These are phyloP conservation scores for Sporobolomyces phaffii DNA, from an alignment of 768 basidiomycete species.

Conservation along the genomic window DNA sequence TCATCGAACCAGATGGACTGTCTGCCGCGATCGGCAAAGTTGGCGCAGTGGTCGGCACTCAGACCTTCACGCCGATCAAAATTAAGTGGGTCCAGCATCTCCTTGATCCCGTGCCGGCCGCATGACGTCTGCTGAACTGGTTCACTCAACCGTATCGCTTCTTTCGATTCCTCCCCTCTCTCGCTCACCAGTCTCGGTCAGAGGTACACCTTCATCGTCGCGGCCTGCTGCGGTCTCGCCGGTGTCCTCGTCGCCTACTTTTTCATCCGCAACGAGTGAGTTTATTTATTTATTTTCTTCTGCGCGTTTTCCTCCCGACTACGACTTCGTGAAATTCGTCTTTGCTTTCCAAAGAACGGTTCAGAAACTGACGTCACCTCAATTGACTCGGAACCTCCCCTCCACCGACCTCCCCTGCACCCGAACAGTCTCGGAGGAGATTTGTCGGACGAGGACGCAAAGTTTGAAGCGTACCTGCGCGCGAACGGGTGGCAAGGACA, in stretches of 20 bases:
- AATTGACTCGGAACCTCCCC: no score
- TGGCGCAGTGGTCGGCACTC: constrained; percentile 58
- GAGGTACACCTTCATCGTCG: constrained; percentile 54
- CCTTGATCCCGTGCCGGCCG: neutral
- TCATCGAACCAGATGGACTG: constrained; percentile 50
- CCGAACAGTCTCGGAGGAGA: constrained; percentile 51
- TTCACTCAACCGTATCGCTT: neutral
- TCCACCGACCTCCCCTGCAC: no score
- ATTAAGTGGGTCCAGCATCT: neutral
- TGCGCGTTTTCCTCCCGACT: neutral
- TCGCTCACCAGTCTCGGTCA: constrained; percentile 56
- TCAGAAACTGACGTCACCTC: no score
- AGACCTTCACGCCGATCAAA: constrained; percentile 63
- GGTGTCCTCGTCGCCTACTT: constrained; percentile 64
- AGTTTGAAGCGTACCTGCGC: constrained; percentile 58
- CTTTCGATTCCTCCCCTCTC: constrained; percentile 14
- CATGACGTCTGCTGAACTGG: neutral
- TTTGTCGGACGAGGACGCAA: constrained; percentile 60
- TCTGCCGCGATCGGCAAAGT: constrained; percentile 63
- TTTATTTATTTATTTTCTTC: neutral
- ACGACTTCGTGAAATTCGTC: no score
- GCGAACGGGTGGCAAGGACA: constrained; percentile 63
- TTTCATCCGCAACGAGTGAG: constrained; percentile 55
- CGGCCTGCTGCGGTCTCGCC: constrained; percentile 60
- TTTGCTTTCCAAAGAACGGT: no score